Base-by-base conservation (phyloP, 345 rosid genomes). In the Boechera stricta region DNA sequence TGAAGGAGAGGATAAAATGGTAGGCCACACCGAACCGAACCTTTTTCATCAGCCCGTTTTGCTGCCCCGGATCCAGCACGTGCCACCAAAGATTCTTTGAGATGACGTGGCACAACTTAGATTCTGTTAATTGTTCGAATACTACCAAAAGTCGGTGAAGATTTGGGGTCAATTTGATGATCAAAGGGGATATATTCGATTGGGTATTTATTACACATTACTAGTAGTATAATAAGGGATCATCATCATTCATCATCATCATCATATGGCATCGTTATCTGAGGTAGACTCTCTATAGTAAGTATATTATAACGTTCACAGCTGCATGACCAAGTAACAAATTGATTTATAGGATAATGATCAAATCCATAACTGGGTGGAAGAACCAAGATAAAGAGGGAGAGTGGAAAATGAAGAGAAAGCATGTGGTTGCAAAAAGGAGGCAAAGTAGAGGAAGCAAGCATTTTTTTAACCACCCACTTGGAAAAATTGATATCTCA, bases 1-100 rank as follows among this genome's bases (percentile, higher is more conserved):
- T n/a, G 24, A 16, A 67, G 39, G 54, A 49, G 54, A 18, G 72
- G 55, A 71, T 47, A 60, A 64, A 38, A 72, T 66, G 62, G 10
- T 64, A 10, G 68, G 39, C 6, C 41, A 12, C 33, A 39, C 65
- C 32, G 28, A 59, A 35, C 15, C 42, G 45, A 36, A 38, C 65
- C 21, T 47, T 15, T 39, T 55, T 9, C 24, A 52, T 38, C 3
- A 52, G 16, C 39, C 41, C 57, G 47, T 64, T 64, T 24, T 4
- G 78, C 15, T 66, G 77, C 73, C 73, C 62, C 38, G 67, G 76
- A 72, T 60, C 68, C 18, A 24, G 57, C 80, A 76, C 57, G 80
- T 76, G 80, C 45, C 75, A 54, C 41, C 60, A 54, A 31, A 68
- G 69, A 76, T 68, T 76, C 79, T 60, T 33, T 7, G 8, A 13